Percentiles rank a stretch among this genome's conserved stretches.
Conservation (phyloP, 1,139 yeast species). For the Torulaspora pretoriensis region DNA sequence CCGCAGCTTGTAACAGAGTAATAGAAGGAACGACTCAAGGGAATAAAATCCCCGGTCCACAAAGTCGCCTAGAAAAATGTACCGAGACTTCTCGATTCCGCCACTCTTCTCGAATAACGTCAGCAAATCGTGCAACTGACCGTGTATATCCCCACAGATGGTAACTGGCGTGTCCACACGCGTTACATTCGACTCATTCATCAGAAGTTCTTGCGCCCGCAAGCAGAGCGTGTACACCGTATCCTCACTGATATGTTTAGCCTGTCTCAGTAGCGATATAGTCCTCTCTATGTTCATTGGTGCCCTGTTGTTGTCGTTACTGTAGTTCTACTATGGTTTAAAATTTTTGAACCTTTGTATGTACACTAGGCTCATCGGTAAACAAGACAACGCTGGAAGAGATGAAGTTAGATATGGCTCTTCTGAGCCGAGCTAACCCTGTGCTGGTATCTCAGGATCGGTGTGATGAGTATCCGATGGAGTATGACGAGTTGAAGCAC, state of each 20-base stretch:
- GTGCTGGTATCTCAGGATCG: slow-evolving; percentile 24
- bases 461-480: slow-evolving; percentile 30
- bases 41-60: slow-evolving; percentile 98
- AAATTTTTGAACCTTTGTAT: slow-evolving; percentile 9
- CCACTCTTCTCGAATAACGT: slow-evolving; percentile 82
- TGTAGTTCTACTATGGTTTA: background rate
- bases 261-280: slow-evolving; percentile 62
- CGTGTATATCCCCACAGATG: slow-evolving; percentile 98
- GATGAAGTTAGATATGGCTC: slow-evolving; percentile 4
- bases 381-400: background rate
- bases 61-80: slow-evolving; percentile 56
- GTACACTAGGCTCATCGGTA: background rate
- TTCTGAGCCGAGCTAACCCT: slow-evolving; percentile 29
- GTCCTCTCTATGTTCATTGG: slow-evolving; percentile 32
- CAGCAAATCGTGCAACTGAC: slow-evolving; percentile 89
- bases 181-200: slow-evolving; percentile 89
- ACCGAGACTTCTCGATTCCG: slow-evolving; percentile 66
- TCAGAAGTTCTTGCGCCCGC: slow-evolving; percentile 88
- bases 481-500: slow-evolving; percentile 28
- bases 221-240: slow-evolving; percentile 79
- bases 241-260: slow-evolving; percentile 79
- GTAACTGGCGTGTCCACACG: slow-evolving; percentile 95
- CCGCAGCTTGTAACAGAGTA: slow-evolving; percentile 81
- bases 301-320: slow-evolving; percentile 1
- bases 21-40: slow-evolving; percentile 74